Evolutionary conservation across 1,284 basidiomycete genomes (phyloP), one percentile per base, ranked within the genome.

Genomic region (Thecaphora thlaspeos): DNA sequence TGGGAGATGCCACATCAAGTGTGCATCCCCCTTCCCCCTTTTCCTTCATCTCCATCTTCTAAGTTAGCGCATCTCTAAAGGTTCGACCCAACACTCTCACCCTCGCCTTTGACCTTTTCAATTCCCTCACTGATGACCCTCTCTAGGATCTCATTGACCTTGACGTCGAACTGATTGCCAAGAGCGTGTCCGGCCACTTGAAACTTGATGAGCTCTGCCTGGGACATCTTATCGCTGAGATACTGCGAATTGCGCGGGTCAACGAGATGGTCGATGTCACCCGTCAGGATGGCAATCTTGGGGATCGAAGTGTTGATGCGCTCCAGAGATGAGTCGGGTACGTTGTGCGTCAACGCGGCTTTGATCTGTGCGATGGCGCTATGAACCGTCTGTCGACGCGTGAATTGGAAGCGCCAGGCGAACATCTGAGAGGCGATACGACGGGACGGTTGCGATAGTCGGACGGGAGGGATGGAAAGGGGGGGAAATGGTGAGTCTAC

Each of bases 361-460:
- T 79, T 81, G 83, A 89, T 86, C 74, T 92, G 90, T 2, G 87
- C 88, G 2, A 91, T 56, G 18, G 84, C 80, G 0, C 89, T 90
- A 14, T 84, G 67, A 34, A 86, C 73, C 0, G 80, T 80, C 62
- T 90, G 89, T 0, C 83, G 82, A 12, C 82, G 83, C 1, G 85
- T 85, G 3, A 85, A 79, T 1, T 78, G 67, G 40, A 85, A 80
- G 18, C 87, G 86, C 41, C 79, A 80, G 30, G 81, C 75, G 64
- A 84, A 86, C 23, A 77, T 78, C 32, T 34, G 32, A 81, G 87
- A 67, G 38, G n/a, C n/a, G n/a, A n/a, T n/a, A n/a, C n/a, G n/a
- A n/a, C n/a, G n/a, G n/a, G n/a, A n/a, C n/a, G n/a, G n/a, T n/a
- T n/a, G n/a, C n/a, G n/a, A n/a, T n/a, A n/a, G n/a, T n/a, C n/a